A percentile compares a stretch with the other conserved stretches of the same genome.
Evolutionary conservation across 2,329 filamentous ascomycete genomes (phyloP).

Genomic region (Trichoderma afroharzianum): DNA sequence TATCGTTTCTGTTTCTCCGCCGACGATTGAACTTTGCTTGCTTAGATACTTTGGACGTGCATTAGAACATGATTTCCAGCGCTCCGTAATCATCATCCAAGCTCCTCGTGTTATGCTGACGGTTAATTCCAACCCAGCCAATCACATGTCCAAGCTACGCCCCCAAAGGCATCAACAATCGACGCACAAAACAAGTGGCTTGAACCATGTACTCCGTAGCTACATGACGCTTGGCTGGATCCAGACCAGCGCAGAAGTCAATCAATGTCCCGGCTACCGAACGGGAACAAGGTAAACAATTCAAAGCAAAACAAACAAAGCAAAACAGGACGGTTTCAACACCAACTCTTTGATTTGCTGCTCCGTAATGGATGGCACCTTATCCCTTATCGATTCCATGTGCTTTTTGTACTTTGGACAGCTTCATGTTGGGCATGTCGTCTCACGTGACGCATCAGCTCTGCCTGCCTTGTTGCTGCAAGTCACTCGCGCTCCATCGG

Average conservation of each 20-base stretch:
- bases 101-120: conserved; percentile 7
- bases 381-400: not conserved
- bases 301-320: not conserved
- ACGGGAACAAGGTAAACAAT: not conserved
- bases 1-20: not conserved
- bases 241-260: not conserved
- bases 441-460: not conserved
- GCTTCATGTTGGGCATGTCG: not conserved
- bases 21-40: not conserved
- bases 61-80: not conserved
- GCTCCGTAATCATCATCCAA: not conserved
- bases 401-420: not conserved
- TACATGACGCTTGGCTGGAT: not conserved
- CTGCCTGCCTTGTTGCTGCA: not conserved
- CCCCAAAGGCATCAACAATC: conserved; percentile 6
- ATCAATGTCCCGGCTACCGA: not conserved
- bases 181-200: not conserved
- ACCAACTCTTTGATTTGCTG: not conserved
- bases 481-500: not conserved
- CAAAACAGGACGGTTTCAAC: not conserved
- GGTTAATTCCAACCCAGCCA: not conserved
- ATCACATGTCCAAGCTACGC: not conserved
- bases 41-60: not conserved
- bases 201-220: not conserved
- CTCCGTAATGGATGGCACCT: not conserved